Evolutionary conservation across 345 rosid genomes (phyloP).

Genomic region (Populus simonii): DNA sequence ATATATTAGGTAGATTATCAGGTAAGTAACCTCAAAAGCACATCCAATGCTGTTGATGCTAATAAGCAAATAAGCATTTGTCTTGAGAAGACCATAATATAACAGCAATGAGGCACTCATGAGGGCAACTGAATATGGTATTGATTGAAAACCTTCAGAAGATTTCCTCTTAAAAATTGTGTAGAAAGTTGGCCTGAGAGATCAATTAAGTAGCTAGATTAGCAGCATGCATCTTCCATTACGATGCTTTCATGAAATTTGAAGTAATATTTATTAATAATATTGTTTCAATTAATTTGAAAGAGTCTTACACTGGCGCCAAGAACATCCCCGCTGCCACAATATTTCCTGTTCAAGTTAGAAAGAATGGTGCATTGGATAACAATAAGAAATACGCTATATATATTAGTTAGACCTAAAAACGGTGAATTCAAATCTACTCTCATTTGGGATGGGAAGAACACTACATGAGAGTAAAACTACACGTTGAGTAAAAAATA

Average conservation of each 20-base stretch:
- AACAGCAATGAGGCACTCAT: slow-evolving; percentile 17
- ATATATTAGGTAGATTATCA: slow-evolving; percentile 6
- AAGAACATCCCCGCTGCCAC: slow-evolving; percentile 19
- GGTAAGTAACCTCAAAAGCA: slow-evolving; percentile 12
- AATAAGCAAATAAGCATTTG: slow-evolving; percentile 8
- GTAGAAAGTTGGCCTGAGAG: slow-evolving; percentile 26
- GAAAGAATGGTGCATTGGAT: background rate
- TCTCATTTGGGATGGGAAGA: no score
- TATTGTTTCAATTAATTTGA: background rate
- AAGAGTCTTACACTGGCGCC: slow-evolving; percentile 23
- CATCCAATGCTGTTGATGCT: slow-evolving; percentile 24
- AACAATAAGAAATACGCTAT: background rate
- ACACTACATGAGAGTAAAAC: no score
- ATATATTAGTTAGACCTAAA: no score
- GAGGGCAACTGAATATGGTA: slow-evolving; percentile 22
- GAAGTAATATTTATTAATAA: no score
- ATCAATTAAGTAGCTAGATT: background rate
- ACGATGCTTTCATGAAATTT: no score
- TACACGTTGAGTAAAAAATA: no score
- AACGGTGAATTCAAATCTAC: no score
- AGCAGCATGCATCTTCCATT: no score
- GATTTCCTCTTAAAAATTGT: slow-evolving; percentile 19
- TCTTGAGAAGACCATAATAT: slow-evolving; percentile 18
- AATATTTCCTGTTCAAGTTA: slow-evolving; percentile 7
- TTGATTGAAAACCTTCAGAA: slow-evolving; percentile 23